These are phyloP conservation scores for Gautieria morchelliformis DNA, from an alignment of 768 basidiomycete genomes.

Conservation along the genomic window DNA sequence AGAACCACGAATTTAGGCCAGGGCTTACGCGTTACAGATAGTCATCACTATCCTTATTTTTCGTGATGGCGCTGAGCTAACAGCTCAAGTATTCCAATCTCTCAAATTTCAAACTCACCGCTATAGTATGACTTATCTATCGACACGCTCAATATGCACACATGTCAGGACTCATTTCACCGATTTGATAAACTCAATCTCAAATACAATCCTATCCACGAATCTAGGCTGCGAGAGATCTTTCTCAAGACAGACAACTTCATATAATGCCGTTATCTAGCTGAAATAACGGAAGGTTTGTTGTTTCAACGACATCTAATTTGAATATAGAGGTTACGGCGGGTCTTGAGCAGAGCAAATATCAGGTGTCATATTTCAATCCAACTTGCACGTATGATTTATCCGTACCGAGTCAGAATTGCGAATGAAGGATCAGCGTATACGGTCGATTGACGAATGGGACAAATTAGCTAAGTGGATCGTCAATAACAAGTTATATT, in stretches of 20 bases:
- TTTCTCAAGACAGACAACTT: slow-evolving; percentile 98
- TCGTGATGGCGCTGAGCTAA: slow-evolving; percentile 84
- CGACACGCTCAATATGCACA: slow-evolving; percentile 99
- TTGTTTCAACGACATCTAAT: neutral
- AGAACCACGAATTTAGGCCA: no score
- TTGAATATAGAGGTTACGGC: slow-evolving; percentile 73
- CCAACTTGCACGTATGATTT: neutral
- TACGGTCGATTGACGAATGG: slow-evolving; percentile 92
- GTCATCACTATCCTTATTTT: slow-evolving; percentile 96
- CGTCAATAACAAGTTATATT: slow-evolving; percentile 83
- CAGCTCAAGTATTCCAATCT: slow-evolving; percentile 91
- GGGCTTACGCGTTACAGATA: no score
- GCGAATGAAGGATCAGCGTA: slow-evolving; percentile 95
- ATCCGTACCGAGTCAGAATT: slow-evolving; percentile 51
- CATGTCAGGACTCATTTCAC: slow-evolving; percentile 96
- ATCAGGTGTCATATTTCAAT: slow-evolving; percentile 80
- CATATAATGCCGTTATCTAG: slow-evolving; percentile 85
- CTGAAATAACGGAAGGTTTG: slow-evolving; percentile 83
- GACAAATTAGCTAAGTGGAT: slow-evolving; percentile 98
- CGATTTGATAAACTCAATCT: slow-evolving; percentile 98
- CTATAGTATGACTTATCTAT: slow-evolving; percentile 98
- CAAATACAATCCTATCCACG: slow-evolving; percentile 95
- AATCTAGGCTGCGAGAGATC: slow-evolving; percentile 89
- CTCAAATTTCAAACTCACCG: slow-evolving; percentile 87
- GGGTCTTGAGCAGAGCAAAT: slow-evolving; percentile 98